phyloP scores from a whole-genome alignment of 768 basidiomycete genomes.

The Lentinula aciculospora region DNA sequence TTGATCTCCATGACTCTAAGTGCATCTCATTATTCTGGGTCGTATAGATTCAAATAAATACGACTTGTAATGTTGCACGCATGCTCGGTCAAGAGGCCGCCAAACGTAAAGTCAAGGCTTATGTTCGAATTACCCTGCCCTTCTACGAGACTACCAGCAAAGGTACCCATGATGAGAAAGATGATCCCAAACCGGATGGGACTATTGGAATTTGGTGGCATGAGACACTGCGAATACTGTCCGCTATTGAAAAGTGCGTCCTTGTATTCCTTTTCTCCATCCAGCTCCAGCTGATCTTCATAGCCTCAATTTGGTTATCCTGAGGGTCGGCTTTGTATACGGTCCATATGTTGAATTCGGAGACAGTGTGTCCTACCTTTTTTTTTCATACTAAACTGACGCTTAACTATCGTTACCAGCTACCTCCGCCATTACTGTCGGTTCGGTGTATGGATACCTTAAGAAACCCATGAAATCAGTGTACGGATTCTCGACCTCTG shows the following conservation, averaged over 20 bases:
- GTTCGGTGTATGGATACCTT: conserved; percentile 75
- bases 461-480: conserved; percentile 83
- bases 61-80: conserved; percentile 65
- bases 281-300: background rate
- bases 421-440: conserved; percentile 66
- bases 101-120: conserved; percentile 72
- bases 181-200: conserved; percentile 65
- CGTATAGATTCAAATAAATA: conserved; percentile 67
- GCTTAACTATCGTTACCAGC: conserved; percentile 36
- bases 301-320: conserved; percentile 76
- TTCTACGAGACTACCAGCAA: conserved; percentile 75
- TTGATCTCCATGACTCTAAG: background rate
- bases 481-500: conserved; percentile 32
- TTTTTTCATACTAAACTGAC: conserved; percentile 9
- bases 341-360: conserved; percentile 78
- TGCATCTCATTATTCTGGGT: conserved; percentile 9
- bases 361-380: conserved; percentile 42
- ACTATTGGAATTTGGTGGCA: conserved; percentile 85
- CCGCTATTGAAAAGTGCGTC: conserved; percentile 67
- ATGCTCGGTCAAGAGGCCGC: conserved; percentile 73
- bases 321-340: conserved; percentile 72
- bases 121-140: conserved; percentile 71
- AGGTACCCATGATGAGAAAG: conserved; percentile 61
- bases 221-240: conserved; percentile 71
- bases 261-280: conserved; percentile 5